Percentiles rank a stretch among this genome's conserved stretches.
Evolutionary conservation across 371 early-diverging fungal genomes (phyloP).

Genomic region (Mortierella sp.): DNA sequence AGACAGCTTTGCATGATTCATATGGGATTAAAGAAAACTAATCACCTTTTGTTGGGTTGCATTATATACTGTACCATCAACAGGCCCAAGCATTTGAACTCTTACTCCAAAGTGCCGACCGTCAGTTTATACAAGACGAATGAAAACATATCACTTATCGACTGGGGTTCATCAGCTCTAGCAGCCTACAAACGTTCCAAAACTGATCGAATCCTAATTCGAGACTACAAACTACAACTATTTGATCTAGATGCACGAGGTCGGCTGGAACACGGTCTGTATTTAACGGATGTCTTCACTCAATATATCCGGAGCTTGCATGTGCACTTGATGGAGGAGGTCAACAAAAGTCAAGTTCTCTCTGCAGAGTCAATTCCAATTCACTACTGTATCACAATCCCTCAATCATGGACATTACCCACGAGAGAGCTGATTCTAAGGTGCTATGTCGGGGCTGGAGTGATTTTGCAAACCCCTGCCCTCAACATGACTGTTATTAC

Average conservation of each 20-base stretch:
- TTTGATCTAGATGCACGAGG: slow-evolving; percentile 52
- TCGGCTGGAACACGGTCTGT: slow-evolving; percentile 36
- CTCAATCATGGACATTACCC: slow-evolving; percentile 51
- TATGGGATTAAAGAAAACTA: neutral
- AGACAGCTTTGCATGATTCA: neutral
- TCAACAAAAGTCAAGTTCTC: slow-evolving; percentile 50
- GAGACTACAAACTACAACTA: slow-evolving; percentile 47
- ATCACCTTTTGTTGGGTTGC: neutral
- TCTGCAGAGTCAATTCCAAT: slow-evolving; percentile 46
- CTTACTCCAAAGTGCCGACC: slow-evolving; percentile 54
- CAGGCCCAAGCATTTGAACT: slow-evolving; percentile 54
- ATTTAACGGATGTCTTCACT: slow-evolving; percentile 46
- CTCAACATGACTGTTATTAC: slow-evolving; percentile 56
- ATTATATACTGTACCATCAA: neutral
- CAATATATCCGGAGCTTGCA: slow-evolving; percentile 44
- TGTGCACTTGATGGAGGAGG: slow-evolving; percentile 43
- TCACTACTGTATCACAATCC: slow-evolving; percentile 53
- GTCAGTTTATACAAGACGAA: slow-evolving; percentile 48
- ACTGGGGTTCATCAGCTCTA: slow-evolving; percentile 52
- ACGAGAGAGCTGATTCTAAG: slow-evolving; percentile 51
- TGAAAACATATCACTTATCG: slow-evolving; percentile 33
- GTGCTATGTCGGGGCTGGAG: slow-evolving; percentile 51
- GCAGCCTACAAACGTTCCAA: slow-evolving; percentile 44
- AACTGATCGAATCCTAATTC: slow-evolving; percentile 30
- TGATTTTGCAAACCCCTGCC: slow-evolving; percentile 48